Conservation (phyloP, 2,329 filamentous ascomycete species). For the Epichloe coenophiala region DNA sequence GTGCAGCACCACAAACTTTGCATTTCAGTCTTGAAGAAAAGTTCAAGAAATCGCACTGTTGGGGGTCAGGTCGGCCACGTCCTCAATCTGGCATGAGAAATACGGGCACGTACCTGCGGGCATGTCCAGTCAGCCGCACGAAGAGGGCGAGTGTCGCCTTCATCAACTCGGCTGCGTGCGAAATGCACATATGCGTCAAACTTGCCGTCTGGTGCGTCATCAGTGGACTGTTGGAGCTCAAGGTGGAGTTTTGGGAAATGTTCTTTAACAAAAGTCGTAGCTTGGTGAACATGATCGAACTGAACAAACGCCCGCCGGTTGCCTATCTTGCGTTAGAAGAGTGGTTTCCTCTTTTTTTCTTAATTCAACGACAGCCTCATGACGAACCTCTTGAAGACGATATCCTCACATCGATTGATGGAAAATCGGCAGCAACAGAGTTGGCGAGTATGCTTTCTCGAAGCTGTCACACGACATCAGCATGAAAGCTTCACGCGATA, state of each 20-base stretch:
- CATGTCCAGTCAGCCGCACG: constrained; percentile 22
- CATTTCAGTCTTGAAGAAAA: constrained; percentile 24
- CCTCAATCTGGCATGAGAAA: not conserved
- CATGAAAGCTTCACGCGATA: not conserved
- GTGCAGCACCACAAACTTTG: constrained; percentile 23
- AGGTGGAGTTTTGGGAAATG: constrained; percentile 27
- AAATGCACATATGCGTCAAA: constrained; percentile 27
- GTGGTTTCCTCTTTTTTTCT: not conserved
- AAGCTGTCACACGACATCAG: constrained; percentile 14
- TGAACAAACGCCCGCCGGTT: constrained; percentile 28
- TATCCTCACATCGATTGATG: constrained; percentile 25
- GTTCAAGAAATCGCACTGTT: constrained; percentile 25
- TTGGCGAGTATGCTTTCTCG: constrained; percentile 22
- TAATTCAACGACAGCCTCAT: not conserved
- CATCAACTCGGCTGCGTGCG: constrained; percentile 22
- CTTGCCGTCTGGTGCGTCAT: constrained; percentile 25
- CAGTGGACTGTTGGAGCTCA: constrained; percentile 22
- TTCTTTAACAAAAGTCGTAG: constrained; percentile 27
- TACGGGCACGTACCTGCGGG: constrained; percentile 15
- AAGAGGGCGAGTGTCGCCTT: constrained; percentile 15
- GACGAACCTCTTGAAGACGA: constrained; percentile 21
- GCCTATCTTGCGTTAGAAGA: constrained; percentile 14
- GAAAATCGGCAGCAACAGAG: constrained; percentile 22
- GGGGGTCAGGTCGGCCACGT: not conserved
- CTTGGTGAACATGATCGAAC: constrained; percentile 25